phyloP scores from a whole-genome alignment of 169 alveolate species.

The Perkinsus olseni region DNA sequence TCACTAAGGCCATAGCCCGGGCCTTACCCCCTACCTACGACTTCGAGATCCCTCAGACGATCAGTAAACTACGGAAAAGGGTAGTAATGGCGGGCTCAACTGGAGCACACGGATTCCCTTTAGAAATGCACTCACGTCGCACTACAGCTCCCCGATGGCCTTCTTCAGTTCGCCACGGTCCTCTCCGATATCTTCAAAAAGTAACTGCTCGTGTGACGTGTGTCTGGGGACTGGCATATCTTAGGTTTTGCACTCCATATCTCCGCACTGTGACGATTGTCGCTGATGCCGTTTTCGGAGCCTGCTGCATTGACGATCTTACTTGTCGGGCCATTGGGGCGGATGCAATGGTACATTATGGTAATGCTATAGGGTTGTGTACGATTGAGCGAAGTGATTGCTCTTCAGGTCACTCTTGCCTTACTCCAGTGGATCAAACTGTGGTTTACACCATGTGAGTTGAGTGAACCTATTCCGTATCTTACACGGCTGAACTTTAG shows the following conservation, averaged over 20 bases:
- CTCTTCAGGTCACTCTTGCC: constrained; percentile 81
- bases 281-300: constrained; percentile 99
- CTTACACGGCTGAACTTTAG: neutral
- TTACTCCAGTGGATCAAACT: constrained; percentile 75
- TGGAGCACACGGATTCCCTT: constrained; percentile 7
- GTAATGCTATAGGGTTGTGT: neutral
- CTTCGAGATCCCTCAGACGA: constrained; percentile 88
- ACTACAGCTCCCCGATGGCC: constrained; percentile 95
- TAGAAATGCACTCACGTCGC: constrained; percentile 56
- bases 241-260: neutral
- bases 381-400: too few species aligned
- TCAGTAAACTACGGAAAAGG: constrained; percentile 65
- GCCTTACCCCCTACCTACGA: constrained; percentile 87
- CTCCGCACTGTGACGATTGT: constrained; percentile 30
- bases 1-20: constrained; percentile 55
- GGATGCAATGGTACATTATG: constrained; percentile 95
- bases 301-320: constrained; percentile 98
- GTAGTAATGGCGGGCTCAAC: constrained; percentile 21
- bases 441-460: neutral
- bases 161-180: constrained; percentile 66
- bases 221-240: neutral
- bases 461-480: constrained; percentile 18
- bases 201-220: neutral
- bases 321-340: constrained; percentile 72
- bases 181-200: constrained; percentile 76